phyloP scores from a whole-genome alignment of 345 rosid species.

The Isatis tinctoria region DNA sequence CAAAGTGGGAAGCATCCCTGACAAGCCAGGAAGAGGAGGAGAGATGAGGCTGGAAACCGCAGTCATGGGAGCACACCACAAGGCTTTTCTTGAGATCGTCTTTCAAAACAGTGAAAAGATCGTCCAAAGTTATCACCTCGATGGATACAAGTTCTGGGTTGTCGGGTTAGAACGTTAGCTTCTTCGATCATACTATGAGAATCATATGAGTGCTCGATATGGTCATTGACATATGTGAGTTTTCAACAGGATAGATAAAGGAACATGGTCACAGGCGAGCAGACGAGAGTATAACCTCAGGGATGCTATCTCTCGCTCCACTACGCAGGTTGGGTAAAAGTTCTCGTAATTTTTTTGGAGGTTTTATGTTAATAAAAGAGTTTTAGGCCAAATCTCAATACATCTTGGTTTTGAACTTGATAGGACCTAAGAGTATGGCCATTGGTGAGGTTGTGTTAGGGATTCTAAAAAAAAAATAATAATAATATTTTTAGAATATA shows the following conservation, averaged over 20 bases:
- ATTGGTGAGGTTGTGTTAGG: too few relatives aligned
- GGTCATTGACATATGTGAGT: neutral
- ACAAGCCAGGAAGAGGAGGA: slow-evolving; percentile 34
- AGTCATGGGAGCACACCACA: slow-evolving; percentile 65
- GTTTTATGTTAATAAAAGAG: neutral
- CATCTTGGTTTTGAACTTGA: too few relatives aligned
- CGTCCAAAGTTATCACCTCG: slow-evolving; percentile 76
- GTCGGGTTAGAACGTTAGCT: slow-evolving; percentile 56
- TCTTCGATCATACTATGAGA: too few relatives aligned
- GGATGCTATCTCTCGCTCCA: slow-evolving; percentile 72
- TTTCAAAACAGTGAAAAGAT: slow-evolving; percentile 65
- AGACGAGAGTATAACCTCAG: slow-evolving; percentile 63
- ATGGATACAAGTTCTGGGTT: slow-evolving; percentile 81
- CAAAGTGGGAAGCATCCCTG: slow-evolving; percentile 50
- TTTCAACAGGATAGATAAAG: slow-evolving; percentile 61
- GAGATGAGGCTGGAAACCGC: slow-evolving; percentile 56
- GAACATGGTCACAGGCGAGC: slow-evolving; percentile 56
- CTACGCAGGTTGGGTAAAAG: slow-evolving; percentile 39
- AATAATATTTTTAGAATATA: too few relatives aligned
- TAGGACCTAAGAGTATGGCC: too few relatives aligned
- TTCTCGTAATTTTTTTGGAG: too few relatives aligned
- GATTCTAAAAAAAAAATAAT: too few relatives aligned
- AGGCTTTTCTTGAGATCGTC: slow-evolving; percentile 65
- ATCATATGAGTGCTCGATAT: neutral
- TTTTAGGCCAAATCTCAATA: neutral